Conservation (phyloP, 75 land plant species). For the Isoetes taiwanensis region DNA sequence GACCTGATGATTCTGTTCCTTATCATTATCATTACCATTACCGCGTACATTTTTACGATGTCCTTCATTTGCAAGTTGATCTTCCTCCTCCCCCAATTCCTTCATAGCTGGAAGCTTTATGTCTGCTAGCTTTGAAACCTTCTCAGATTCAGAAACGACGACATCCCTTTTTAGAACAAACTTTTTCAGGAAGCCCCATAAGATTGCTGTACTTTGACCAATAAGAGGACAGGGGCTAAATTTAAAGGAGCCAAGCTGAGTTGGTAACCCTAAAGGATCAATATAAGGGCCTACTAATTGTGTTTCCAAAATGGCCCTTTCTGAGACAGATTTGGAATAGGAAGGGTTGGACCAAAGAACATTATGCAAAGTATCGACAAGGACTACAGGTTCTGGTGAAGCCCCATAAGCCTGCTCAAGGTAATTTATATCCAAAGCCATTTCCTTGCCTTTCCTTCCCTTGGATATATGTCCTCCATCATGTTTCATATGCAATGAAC, state of each 20-base stretch:
- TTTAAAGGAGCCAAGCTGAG: slow-evolving; percentile 12
- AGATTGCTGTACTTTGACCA: slow-evolving; percentile 4
- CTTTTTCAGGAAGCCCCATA: slow-evolving; percentile 35
- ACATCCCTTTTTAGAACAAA: slow-evolving; percentile 5
- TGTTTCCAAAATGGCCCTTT: not conserved
- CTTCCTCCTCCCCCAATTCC: not conserved
- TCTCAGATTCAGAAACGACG: not conserved
- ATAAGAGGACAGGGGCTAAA: not conserved
- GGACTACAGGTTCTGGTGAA: slow-evolving; percentile 18
- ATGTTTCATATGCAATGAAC: too few relatives aligned
- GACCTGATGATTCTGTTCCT: slow-evolving; percentile 6
- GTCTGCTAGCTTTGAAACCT: not conserved
- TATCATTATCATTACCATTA: slow-evolving; percentile 16
- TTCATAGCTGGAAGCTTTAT: not conserved
- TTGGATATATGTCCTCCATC: too few relatives aligned
- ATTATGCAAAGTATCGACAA: slow-evolving; percentile 8
- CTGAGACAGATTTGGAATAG: slow-evolving; percentile 3
- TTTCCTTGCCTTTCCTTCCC: not conserved
- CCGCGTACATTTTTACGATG: slow-evolving; percentile 17
- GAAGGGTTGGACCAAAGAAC: slow-evolving; percentile 18
- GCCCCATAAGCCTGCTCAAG: slow-evolving; percentile 16
- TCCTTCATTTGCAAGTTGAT: not conserved
- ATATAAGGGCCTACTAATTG: slow-evolving; percentile 20
- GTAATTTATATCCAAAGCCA: slow-evolving; percentile 10
- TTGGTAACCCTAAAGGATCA: slow-evolving; percentile 28